Evolutionary conservation across 2,329 filamentous ascomycete species (phyloP), one percentile per base, ranked within the genome.

Genomic region (Furcasterigmium furcatum): DNA sequence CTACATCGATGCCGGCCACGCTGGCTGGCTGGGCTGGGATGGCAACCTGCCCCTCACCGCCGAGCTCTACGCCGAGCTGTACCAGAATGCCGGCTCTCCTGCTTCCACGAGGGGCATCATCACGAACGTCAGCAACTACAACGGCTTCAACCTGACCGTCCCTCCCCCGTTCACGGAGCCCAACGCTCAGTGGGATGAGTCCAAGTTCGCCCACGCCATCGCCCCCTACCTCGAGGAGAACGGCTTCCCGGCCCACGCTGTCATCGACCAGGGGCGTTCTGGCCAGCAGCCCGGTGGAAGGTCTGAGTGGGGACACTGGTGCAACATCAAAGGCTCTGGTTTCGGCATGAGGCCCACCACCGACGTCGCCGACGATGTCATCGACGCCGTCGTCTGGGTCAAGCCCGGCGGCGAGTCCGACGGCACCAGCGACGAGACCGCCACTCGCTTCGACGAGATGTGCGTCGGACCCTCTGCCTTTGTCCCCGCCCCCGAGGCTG

Each of bases 401-500:
- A 82, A 82, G 67, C 78, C 78, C 2, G 78, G 79, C 52, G 64
- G 65, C 46, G 64, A 67, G 50, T 35, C 57, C 30, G 57, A 61
- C 41, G 58, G 58, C 41, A 62, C 59, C 24, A 68, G 64, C 5
- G 53, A 71, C 45, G 58, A 55, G 16, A 56, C 56, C 14, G 64
- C 73, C 7, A 36, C 56, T 12, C 67, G 73, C 25, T 78, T 73
- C 56, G 74, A 78, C 58, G 47, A 44, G 41, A 43, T 46, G 29
- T 84, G 80, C 50, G 79, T 80, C 22, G 64, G 69, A 9, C 51
- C 63, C 2, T 73, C 77, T 53, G 66, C 83, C 2, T 66, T 86
- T 34, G 61, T 79, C 62, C 84, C 84, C 2, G 82, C 85, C 2
- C 85, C 85, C 24, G 82, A 88, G 63, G 84, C 85, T 9, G 85